These are phyloP conservation scores for Excoecaria agallocha DNA, from an alignment of 345 rosid species.

Conservation along the genomic window DNA sequence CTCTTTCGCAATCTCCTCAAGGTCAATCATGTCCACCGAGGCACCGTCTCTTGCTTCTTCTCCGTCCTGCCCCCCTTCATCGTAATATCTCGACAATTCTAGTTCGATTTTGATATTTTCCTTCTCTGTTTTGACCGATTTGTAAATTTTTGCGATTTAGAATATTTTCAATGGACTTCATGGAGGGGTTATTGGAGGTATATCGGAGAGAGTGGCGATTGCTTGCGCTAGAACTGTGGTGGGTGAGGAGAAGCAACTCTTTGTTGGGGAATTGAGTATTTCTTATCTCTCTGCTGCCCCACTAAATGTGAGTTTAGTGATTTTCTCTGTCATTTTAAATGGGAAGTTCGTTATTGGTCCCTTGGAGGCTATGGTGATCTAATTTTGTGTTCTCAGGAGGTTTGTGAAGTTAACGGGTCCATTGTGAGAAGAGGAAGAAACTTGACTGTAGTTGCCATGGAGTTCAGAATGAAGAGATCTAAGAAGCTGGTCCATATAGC, in stretches of 20 bases:
- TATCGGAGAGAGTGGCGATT: constrained; percentile 59
- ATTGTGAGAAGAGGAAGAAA: constrained; percentile 71
- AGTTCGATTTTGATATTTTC: background rate
- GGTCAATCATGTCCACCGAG: constrained; percentile 44
- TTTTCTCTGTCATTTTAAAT: background rate
- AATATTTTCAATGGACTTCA: constrained; percentile 51
- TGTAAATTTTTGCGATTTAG: constrained; percentile 15
- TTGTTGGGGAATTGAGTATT: constrained; percentile 66
- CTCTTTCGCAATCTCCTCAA: constrained; percentile 45
- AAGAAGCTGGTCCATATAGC: constrained; percentile 46
- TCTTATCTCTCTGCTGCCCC: constrained; percentile 66
- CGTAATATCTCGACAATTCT: constrained; percentile 35
- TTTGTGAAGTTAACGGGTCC: constrained; percentile 54
- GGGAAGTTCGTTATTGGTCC: too few species aligned
- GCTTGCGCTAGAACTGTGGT: constrained; percentile 64
- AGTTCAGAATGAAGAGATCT: constrained; percentile 51
- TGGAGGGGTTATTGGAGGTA: constrained; percentile 66
- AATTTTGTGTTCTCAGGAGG: constrained; percentile 34
- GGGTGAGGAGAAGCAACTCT: constrained; percentile 47
- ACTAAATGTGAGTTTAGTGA: constrained; percentile 17
- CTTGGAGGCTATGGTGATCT: too few species aligned
- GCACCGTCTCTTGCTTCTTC: constrained; percentile 54
- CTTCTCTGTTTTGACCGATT: background rate
- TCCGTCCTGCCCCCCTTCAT: constrained; percentile 44
- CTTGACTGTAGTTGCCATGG: constrained; percentile 52